Conservation (phyloP, 1,284 basidiomycete genomes). For the Veloporphyrellus conicus region DNA sequence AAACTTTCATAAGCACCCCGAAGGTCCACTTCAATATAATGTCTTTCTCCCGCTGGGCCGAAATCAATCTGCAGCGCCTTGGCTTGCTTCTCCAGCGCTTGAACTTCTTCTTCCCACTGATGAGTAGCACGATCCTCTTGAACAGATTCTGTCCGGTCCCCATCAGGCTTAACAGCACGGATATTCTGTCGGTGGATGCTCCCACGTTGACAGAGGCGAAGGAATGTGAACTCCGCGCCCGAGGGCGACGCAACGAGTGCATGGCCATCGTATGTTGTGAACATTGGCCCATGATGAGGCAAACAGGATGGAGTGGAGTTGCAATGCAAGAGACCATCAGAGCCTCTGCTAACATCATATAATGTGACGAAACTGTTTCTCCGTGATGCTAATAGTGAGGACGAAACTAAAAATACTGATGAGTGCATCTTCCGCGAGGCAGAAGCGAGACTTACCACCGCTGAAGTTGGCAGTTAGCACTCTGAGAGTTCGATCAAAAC, state of each 20-base stretch:
- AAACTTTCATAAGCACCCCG: conserved; percentile 49
- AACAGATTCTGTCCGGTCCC: conserved; percentile 1
- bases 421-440: neutral
- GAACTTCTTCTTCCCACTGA: conserved; percentile 43
- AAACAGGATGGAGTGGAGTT: conserved; percentile 46
- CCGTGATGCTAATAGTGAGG: conserved; percentile 56
- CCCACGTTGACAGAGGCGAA: conserved; percentile 50
- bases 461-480: conserved; percentile 37
- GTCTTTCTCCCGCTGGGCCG: conserved; percentile 44
- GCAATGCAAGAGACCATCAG: conserved; percentile 41
- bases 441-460: conserved; percentile 34
- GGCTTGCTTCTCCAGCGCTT: conserved; percentile 34
- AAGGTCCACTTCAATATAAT: conserved; percentile 47
- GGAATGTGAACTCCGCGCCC: conserved; percentile 35
- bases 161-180: conserved; percentile 11
- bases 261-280: conserved; percentile 42
- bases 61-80: conserved; percentile 34
- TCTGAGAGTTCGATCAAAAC: conserved; percentile 54
- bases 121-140: conserved; percentile 13
- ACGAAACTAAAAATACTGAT: conserved; percentile 30
- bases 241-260: conserved; percentile 40
- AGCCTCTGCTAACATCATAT: conserved; percentile 52
- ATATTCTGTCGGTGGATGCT: conserved; percentile 45
- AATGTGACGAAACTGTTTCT: conserved; percentile 55
- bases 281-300: conserved; percentile 29